Percentiles rank a stretch among this genome's conserved stretches.
Conservation (phyloP, 345 rosid genomes). For the Draba incana region DNA sequence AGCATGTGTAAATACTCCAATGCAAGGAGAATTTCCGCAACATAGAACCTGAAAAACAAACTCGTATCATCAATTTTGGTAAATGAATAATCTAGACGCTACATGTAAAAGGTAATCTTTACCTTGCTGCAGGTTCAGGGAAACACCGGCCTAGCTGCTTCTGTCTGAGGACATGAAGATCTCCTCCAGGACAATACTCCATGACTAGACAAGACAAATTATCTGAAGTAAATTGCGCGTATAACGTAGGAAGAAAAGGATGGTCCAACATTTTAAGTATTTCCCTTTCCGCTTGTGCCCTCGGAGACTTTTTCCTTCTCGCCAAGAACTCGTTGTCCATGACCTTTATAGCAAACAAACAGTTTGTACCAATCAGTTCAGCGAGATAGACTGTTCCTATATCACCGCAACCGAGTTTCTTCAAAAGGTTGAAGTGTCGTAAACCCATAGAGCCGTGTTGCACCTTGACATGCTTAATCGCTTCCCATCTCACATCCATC, state of each 20-base stretch:
- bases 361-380: conserved; percentile 75
- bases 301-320: conserved; percentile 87
- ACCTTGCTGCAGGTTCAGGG: conserved; percentile 96
- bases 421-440: conserved; percentile 82
- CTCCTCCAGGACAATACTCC: conserved; percentile 99
- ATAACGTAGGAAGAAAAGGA: conserved; percentile 96
- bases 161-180: conserved; percentile 93
- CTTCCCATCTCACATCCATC: conserved; percentile 89
- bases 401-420: conserved; percentile 97
- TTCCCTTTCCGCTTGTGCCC: conserved; percentile 94
- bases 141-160: conserved; percentile 82
- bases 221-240: conserved; percentile 83
- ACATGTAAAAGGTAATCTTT: neutral
- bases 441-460: conserved; percentile 67
- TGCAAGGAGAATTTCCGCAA: conserved; percentile 96
- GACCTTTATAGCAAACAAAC: conserved; percentile 92
- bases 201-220: conserved; percentile 90
- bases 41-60: conserved; percentile 71
- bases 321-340: conserved; percentile 95
- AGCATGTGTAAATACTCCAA: conserved; percentile 98
- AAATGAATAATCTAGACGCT: neutral
- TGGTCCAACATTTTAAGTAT: conserved; percentile 89
- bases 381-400: conserved; percentile 98
- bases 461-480: conserved; percentile 61
- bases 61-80: neutral